Conservation (phyloP, 179 eudicot genomes). For the Sideroxylon spinosum region DNA sequence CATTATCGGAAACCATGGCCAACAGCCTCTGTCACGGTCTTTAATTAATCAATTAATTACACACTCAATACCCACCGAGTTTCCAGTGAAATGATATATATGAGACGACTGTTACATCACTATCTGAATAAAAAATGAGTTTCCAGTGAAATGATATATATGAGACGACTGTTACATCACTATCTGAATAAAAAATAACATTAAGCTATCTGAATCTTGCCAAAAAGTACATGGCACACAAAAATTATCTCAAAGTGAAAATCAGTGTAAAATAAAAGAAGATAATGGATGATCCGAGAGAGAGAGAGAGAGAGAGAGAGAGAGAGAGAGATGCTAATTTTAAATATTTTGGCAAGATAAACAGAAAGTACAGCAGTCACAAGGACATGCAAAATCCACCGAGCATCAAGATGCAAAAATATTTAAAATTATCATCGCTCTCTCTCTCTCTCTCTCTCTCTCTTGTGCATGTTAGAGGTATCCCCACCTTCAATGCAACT, state of each 20-base stretch:
- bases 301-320: neutral
- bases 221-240: no score
- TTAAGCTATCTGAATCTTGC: no score
- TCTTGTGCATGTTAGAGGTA: no score
- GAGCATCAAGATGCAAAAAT: neutral
- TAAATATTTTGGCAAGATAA: no score
- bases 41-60: neutral
- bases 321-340: no score
- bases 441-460: no score
- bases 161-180: neutral
- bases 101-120: neutral
- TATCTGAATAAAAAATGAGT: no score
- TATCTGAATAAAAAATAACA: neutral
- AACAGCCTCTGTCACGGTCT: neutral
- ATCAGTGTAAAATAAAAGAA: neutral
- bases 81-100: neutral
- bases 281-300: neutral
- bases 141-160: neutral
- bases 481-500: no score
- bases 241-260: no score
- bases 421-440: no score
- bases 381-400: slow-evolving; percentile 7
- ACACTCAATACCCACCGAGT: no score
- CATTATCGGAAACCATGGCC: neutral
- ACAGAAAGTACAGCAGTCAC: no score